Conservation (phyloP, 2,329 filamentous ascomycete genomes). For the Fusarium neocosmosporiellum region DNA sequence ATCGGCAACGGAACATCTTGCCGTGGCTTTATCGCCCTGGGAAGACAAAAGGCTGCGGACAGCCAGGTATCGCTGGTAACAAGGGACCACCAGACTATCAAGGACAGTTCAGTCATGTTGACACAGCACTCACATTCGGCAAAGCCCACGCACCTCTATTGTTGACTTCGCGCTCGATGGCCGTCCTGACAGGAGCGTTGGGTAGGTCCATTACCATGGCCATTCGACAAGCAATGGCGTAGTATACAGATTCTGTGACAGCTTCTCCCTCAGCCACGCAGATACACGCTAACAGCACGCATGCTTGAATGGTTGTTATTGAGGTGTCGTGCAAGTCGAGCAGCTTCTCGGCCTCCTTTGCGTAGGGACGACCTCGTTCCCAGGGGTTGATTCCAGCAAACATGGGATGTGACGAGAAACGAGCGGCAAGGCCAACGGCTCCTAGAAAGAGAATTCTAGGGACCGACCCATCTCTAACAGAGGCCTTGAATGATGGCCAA, state of each 20-base stretch:
- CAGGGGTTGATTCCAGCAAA: not conserved
- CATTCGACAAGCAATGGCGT: slow-evolving; percentile 51
- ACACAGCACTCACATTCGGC: not conserved
- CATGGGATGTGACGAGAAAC: slow-evolving; percentile 2
- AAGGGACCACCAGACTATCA: slow-evolving; percentile 38
- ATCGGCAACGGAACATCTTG: slow-evolving; percentile 48
- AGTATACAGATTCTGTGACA: slow-evolving; percentile 52
- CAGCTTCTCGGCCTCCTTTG: slow-evolving; percentile 5
- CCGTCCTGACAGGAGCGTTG: slow-evolving; percentile 41
- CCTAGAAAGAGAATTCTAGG: not conserved
- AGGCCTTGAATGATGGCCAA: not conserved
- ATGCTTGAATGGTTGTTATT: slow-evolving; percentile 49
- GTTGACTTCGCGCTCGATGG: slow-evolving; percentile 51
- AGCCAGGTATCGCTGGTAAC: slow-evolving; percentile 37
- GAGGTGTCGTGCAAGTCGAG: slow-evolving; percentile 8
- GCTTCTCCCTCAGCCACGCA: slow-evolving; percentile 50
- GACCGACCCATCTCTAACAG: not conserved
- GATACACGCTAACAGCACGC: slow-evolving; percentile 50
- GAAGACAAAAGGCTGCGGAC: slow-evolving; percentile 35
- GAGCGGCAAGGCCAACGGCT: not conserved
- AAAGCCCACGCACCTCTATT: slow-evolving; percentile 37
- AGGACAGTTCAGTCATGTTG: not conserved
- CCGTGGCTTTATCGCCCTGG: slow-evolving; percentile 5
- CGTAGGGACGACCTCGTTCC: slow-evolving; percentile 2
- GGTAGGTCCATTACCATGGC: slow-evolving; percentile 51